Evolutionary conservation across 202 grass and related monocot genomes (phyloP).

Genomic region (Schoenoplectus triqueter): DNA sequence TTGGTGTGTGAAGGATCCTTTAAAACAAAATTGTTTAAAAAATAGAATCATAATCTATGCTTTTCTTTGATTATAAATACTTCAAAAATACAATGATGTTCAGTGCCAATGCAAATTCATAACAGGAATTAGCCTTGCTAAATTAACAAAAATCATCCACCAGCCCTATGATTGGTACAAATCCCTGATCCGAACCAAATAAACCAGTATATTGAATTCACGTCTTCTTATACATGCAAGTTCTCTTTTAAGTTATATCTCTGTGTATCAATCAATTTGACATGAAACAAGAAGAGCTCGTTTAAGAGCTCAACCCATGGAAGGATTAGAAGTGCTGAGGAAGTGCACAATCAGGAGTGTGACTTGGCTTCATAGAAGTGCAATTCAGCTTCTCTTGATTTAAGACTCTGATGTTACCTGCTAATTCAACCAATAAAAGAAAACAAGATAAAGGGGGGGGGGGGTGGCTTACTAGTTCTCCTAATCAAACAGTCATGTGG

Average conservation of each 20-base stretch:
- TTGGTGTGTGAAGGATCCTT: background rate
- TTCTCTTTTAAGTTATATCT: background rate
- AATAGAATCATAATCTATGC: background rate
- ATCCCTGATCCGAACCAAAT: background rate
- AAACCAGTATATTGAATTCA: background rate
- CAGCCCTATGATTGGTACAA: background rate
- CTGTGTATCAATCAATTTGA: background rate
- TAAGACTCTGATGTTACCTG: background rate
- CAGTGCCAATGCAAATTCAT: background rate
- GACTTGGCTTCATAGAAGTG: no score
- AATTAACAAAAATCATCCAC: background rate
- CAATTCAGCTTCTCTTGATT: background rate
- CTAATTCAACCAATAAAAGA: background rate
- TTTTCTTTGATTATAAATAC: slow-evolving; percentile 3
- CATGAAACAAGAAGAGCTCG: background rate
- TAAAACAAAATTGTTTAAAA: background rate
- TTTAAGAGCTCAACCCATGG: background rate
- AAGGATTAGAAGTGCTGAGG: background rate
- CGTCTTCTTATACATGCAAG: background rate
- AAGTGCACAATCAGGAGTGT: no score
- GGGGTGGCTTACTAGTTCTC: no score
- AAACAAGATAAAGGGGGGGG: background rate
- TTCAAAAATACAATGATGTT: background rate
- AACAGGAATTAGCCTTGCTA: background rate
- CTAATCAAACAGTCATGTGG: background rate